Evolutionary conservation across 1,139 yeast genomes (phyloP).

Genomic region (Tardiomyces depauwii): DNA sequence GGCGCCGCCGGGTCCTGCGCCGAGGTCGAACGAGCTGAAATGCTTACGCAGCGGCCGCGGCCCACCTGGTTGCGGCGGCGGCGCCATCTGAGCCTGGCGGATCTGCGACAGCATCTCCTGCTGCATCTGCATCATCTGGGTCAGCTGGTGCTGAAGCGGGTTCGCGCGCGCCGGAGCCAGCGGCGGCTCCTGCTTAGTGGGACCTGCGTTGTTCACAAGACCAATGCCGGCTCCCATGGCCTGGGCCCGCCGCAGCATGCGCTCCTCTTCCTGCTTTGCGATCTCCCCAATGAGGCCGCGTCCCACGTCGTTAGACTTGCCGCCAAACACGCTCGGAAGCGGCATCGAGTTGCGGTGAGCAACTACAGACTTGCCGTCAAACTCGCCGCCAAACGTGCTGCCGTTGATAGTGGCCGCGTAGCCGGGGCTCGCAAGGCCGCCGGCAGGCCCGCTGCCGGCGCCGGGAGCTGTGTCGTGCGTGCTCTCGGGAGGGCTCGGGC

Average conservation of each 20-base stretch:
- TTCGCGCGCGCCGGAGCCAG: constrained; percentile 3
- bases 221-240: not conserved
- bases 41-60: constrained; percentile 4
- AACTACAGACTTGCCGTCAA: constrained; percentile 1
- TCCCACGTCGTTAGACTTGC: constrained; percentile 11
- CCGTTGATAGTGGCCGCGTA: not conserved
- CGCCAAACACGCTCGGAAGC: constrained; percentile 19
- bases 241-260: constrained; percentile 10
- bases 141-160: constrained; percentile 12
- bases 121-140: constrained; percentile 13
- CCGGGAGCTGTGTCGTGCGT: not conserved
- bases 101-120: constrained; percentile 11
- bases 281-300: constrained; percentile 32
- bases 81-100: constrained; percentile 1
- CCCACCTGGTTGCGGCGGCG: constrained; percentile 4
- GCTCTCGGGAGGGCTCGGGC: not conserved
- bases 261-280: constrained; percentile 29
- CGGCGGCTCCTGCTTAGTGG: not conserved
- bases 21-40: constrained; percentile 13
- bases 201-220: constrained; percentile 1
- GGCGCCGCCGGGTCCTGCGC: constrained; percentile 11
- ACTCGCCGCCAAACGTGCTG: not conserved
- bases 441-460: too few relatives aligned
- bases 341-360: constrained; percentile 7
- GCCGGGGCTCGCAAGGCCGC: not conserved